Evolutionary conservation across 352 stramenopile species (phyloP).

Genomic region (Phytophthora meadii): DNA sequence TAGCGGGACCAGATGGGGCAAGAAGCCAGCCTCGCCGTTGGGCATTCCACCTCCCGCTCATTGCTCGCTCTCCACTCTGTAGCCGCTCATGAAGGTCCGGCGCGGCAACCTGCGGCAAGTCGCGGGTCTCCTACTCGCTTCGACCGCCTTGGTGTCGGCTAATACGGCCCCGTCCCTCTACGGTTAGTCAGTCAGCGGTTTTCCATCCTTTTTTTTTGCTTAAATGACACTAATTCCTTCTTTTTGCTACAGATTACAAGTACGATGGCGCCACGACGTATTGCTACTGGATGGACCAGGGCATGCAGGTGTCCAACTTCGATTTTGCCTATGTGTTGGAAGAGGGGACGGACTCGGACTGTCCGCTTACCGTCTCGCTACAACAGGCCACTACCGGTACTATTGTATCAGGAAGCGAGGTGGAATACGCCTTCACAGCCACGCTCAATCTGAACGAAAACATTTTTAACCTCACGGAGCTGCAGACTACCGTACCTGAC

Average conservation of each 20-base stretch:
- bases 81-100: constrained; percentile 38
- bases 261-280: constrained; percentile 83
- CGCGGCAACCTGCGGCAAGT: constrained; percentile 27
- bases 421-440: constrained; percentile 80
- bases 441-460: constrained; percentile 78
- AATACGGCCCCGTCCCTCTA: constrained; percentile 57
- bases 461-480: constrained; percentile 65
- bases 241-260: constrained; percentile 57
- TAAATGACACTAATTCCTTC: too few species aligned
- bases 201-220: neutral
- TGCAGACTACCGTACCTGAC: constrained; percentile 64
- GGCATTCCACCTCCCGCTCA: constrained; percentile 18
- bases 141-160: constrained; percentile 24
- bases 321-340: constrained; percentile 75
- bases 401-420: constrained; percentile 38
- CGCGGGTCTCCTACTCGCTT: constrained; percentile 29
- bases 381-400: constrained; percentile 49
- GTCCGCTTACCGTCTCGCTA: constrained; percentile 66
- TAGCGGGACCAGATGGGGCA: constrained; percentile 28
- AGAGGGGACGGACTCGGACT: constrained; percentile 50
- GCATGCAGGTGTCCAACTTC: constrained; percentile 71
- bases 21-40: too few species aligned
- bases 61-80: constrained; percentile 17
- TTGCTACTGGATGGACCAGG: constrained; percentile 83
- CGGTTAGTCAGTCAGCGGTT: constrained; percentile 33